Conservation (phyloP, 257 asterid genomes). For the Scutellaria barbata region DNA sequence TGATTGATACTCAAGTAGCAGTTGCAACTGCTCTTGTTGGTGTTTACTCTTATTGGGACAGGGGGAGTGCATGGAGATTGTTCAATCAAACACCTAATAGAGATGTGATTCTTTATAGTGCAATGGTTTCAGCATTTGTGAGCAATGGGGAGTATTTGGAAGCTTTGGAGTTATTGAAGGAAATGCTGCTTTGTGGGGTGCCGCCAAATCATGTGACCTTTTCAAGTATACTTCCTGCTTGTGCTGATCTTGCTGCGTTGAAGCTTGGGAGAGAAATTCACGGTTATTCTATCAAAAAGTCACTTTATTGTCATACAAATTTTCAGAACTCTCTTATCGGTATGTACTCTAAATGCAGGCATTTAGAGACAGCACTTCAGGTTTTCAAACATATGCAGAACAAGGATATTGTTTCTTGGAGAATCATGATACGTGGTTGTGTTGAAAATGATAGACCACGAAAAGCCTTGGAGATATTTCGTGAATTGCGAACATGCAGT, state of each 20-base stretch:
- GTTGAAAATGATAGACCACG: slow-evolving; percentile 48
- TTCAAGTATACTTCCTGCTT: slow-evolving; percentile 66
- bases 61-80: slow-evolving; percentile 47
- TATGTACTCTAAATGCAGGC: slow-evolving; percentile 73
- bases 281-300: slow-evolving; percentile 57
- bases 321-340: slow-evolving; percentile 60
- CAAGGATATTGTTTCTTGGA: slow-evolving; percentile 82
- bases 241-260: slow-evolving; percentile 60
- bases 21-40: slow-evolving; percentile 75
- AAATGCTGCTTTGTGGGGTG: slow-evolving; percentile 53
- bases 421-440: slow-evolving; percentile 62
- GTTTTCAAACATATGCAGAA: slow-evolving; percentile 54
- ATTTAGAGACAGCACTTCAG: slow-evolving; percentile 47
- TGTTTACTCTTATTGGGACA: slow-evolving; percentile 64
- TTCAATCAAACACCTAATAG: slow-evolving; percentile 46
- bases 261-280: slow-evolving; percentile 70
- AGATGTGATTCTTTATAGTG: slow-evolving; percentile 74
- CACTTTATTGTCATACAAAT: slow-evolving; percentile 36
- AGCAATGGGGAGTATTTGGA: slow-evolving; percentile 50
- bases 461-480: slow-evolving; percentile 53
- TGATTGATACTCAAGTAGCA: slow-evolving; percentile 49
- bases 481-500: slow-evolving; percentile 48
- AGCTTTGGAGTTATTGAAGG: slow-evolving; percentile 56
- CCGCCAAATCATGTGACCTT: slow-evolving; percentile 64
- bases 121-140: slow-evolving; percentile 68